These are phyloP conservation scores for Kuraishia piskuri DNA, from an alignment of 805 yeast genomes.

Conservation along the genomic window DNA sequence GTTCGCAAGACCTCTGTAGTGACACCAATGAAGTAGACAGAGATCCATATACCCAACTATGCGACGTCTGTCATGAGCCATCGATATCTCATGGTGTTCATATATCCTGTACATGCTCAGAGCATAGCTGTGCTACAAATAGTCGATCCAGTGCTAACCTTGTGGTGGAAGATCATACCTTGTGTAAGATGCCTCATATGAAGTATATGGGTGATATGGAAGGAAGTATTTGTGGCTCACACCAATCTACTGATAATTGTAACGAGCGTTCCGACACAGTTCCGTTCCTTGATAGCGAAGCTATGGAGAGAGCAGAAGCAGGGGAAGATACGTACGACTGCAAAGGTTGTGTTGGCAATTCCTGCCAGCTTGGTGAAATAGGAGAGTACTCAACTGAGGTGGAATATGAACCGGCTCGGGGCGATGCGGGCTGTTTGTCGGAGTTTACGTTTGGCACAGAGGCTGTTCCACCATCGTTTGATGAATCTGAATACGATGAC, in stretches of 20 bases:
- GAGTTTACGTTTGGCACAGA: not conserved
- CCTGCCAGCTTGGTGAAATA: not conserved
- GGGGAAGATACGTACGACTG: not conserved
- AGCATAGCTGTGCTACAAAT: not conserved
- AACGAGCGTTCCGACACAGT: not conserved
- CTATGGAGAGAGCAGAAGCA: not conserved
- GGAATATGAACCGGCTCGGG: not conserved
- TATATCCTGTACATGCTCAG: not conserved
- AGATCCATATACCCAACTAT: too few relatives aligned
- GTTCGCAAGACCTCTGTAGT: too few relatives aligned
- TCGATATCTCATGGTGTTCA: too few relatives aligned
- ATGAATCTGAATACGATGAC: not conserved
- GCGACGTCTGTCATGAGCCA: too few relatives aligned
- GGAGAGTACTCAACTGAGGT: not conserved
- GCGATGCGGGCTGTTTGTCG: not conserved
- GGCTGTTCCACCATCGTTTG: not conserved
- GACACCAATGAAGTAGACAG: too few relatives aligned
- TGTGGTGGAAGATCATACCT: not conserved
- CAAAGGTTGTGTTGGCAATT: not conserved
- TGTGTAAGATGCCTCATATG: not conserved
- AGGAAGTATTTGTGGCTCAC: not conserved
- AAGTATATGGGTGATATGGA: not conserved
- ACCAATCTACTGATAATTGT: not conserved
- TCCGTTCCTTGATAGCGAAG: not conserved
- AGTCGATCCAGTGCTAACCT: not conserved